Evolutionary conservation across 83 land plant species (phyloP).

Genomic region (Picea engelmannii): DNA sequence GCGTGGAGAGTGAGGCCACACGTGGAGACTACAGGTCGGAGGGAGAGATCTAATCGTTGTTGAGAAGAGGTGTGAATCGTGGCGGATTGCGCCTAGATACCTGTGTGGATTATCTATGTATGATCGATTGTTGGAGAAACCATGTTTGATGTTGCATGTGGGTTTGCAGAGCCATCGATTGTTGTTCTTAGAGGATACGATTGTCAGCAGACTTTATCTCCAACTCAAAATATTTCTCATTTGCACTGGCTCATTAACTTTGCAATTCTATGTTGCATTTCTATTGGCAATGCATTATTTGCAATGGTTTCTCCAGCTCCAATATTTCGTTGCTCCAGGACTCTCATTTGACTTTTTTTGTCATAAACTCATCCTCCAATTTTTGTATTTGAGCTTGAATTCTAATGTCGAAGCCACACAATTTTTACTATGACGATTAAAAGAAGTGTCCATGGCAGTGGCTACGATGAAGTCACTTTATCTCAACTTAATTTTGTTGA

Average conservation of each 20-base stretch:
- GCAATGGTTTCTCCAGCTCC: constrained; percentile 53
- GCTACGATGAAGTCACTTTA: constrained; percentile 89
- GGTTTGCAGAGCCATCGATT: no score
- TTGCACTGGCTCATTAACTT: constrained; percentile 73
- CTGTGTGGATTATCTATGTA: no score
- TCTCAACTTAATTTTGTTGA: constrained; percentile 98
- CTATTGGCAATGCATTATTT: constrained; percentile 30
- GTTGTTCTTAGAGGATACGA: constrained; percentile 31
- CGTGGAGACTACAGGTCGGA: no score
- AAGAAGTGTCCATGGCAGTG: constrained; percentile 86
- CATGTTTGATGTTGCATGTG: no score
- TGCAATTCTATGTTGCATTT: constrained; percentile 77
- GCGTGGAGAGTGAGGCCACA: no score
- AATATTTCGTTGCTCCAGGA: constrained; percentile 77
- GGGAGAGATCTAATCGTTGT: no score
- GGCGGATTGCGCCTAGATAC: no score
- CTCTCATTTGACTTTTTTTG: constrained; percentile 74
- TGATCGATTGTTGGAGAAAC: no score
- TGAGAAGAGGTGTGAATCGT: no score
- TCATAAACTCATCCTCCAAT: constrained; percentile 83
- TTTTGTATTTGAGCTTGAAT: constrained; percentile 59
- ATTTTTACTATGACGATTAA: constrained; percentile 46
- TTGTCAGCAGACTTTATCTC: constrained; percentile 97
- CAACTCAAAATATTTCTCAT: constrained; percentile 84
- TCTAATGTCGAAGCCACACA: no score